Percentiles rank a stretch among this genome's conserved stretches.
phyloP scores from a whole-genome alignment of 1,284 basidiomycete genomes.

The Erythrobasidium hasegawianum region DNA sequence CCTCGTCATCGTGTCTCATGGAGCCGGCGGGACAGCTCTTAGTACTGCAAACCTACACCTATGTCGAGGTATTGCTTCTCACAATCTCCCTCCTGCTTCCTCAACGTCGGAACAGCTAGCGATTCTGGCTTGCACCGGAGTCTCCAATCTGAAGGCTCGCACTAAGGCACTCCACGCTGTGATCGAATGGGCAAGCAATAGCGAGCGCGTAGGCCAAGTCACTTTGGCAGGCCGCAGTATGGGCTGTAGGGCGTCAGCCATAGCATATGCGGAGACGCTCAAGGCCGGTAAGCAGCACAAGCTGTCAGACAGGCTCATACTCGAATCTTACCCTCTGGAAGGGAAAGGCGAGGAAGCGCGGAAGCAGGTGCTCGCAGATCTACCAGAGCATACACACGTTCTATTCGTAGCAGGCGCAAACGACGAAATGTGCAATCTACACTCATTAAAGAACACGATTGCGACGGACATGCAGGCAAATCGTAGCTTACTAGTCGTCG shows the following conservation, averaged over 20 bases:
- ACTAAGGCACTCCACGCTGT: conserved; percentile 10
- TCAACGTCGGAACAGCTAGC: not conserved
- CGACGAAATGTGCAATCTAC: conserved; percentile 25
- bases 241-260: conserved; percentile 27
- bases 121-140: conserved; percentile 21
- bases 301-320: conserved; percentile 6
- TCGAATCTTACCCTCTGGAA: conserved; percentile 25
- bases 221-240: conserved; percentile 25
- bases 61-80: not conserved
- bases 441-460: not conserved
- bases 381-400: not conserved
- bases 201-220: not conserved
- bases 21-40: conserved; percentile 19
- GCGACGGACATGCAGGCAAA: not conserved
- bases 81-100: not conserved
- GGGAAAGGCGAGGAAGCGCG: conserved; percentile 27
- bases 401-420: conserved; percentile 13
- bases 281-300: not conserved
- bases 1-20: conserved; percentile 21
- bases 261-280: conserved; percentile 1
- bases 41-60: conserved; percentile 7
- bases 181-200: conserved; percentile 4
- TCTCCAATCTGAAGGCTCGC: conserved; percentile 9
- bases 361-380: conserved; percentile 17
- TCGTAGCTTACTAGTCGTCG: not conserved